Percentiles rank a stretch among this genome's conserved stretches.
These are phyloP conservation scores for Epichloe sibirici DNA, from an alignment of 2,329 filamentous ascomycete species.

Conservation along the genomic window DNA sequence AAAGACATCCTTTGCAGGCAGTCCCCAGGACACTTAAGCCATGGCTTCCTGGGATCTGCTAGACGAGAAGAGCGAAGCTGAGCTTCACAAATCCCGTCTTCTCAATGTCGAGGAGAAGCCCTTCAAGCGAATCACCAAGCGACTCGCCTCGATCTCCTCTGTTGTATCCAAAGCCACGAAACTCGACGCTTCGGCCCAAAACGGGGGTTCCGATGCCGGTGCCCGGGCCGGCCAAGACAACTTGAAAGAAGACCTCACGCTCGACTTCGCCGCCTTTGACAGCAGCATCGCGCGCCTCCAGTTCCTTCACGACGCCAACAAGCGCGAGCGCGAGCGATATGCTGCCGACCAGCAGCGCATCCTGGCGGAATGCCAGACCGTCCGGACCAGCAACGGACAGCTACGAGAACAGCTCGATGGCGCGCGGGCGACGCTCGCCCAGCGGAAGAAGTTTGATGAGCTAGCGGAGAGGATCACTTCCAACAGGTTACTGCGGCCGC, in stretches of 20 bases:
- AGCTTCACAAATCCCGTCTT: conserved; percentile 77
- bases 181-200: conserved; percentile 16
- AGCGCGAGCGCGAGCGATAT: conserved; percentile 72
- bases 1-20: background rate
- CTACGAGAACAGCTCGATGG: conserved; percentile 66
- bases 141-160: conserved; percentile 57
- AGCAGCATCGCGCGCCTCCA: conserved; percentile 79
- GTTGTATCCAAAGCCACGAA: conserved; percentile 32
- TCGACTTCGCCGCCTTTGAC: conserved; percentile 84
- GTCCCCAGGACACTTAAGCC: conserved; percentile 1
- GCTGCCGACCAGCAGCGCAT: conserved; percentile 70
- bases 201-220: conserved; percentile 25
- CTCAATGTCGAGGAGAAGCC: conserved; percentile 86
- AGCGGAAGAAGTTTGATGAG: conserved; percentile 78
- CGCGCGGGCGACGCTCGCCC: conserved; percentile 60
- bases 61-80: conserved; percentile 65
- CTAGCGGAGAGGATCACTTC: conserved; percentile 76
- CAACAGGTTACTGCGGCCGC: conserved; percentile 64
- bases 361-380: conserved; percentile 61
- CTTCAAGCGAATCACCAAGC: conserved; percentile 78
- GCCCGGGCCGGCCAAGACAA: conserved; percentile 26
- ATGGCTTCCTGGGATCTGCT: conserved; percentile 52
- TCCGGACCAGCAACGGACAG: conserved; percentile 61
- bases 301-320: conserved; percentile 73
- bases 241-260: conserved; percentile 70